Conservation (phyloP, 1,284 basidiomycete species). For the Pseudozyma sp. region DNA sequence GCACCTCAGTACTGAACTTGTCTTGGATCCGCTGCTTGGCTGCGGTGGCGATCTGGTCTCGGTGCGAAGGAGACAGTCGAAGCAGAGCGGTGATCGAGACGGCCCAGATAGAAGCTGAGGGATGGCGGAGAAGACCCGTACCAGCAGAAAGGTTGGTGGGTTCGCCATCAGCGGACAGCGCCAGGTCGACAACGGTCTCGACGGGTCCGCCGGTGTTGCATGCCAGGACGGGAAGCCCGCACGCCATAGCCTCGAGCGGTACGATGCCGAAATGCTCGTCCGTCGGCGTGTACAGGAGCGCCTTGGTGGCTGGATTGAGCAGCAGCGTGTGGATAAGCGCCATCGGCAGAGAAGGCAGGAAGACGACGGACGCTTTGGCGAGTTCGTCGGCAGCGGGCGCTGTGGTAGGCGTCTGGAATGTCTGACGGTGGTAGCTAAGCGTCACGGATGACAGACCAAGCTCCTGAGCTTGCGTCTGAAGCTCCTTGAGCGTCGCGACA, state of each 20-base stretch:
- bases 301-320: constrained; percentile 37
- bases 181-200: constrained; percentile 81
- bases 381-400: constrained; percentile 37
- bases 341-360: constrained; percentile 62
- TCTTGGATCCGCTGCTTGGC: constrained; percentile 32
- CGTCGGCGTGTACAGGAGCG: constrained; percentile 87
- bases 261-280: constrained; percentile 99
- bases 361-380: constrained; percentile 40
- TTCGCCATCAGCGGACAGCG: constrained; percentile 39
- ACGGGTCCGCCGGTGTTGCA: constrained; percentile 90
- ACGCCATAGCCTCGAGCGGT: constrained; percentile 93
- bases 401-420: constrained; percentile 64
- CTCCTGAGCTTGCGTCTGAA: constrained; percentile 49
- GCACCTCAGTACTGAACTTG: constrained; percentile 45
- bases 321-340: constrained; percentile 60
- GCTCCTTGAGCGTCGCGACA: constrained; percentile 72
- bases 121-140: constrained; percentile 53
- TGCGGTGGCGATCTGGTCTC: constrained; percentile 8
- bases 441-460: constrained; percentile 70
- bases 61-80: constrained; percentile 14
- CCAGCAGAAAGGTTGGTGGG: constrained; percentile 36
- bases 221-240: constrained; percentile 88
- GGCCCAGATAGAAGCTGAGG: constrained; percentile 49
- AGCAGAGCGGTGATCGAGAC: constrained; percentile 42
- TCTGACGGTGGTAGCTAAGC: constrained; percentile 51